Evolutionary conservation across 2,329 filamentous ascomycete species (phyloP).

Genomic region (Colletotrichum sp.): DNA sequence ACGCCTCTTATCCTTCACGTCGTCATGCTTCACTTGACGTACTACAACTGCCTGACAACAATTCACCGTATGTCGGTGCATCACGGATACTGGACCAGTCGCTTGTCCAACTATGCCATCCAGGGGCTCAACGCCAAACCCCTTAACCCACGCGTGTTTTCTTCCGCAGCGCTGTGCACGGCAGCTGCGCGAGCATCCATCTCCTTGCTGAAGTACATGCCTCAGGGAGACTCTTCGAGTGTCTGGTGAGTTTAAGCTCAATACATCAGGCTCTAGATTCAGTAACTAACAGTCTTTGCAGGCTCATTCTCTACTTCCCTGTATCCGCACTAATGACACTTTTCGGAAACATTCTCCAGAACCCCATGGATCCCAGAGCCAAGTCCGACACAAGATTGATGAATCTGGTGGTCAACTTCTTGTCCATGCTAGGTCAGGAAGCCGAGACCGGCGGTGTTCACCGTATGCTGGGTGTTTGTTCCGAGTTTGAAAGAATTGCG

Average conservation of each 20-base stretch:
- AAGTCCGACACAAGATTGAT: constrained; percentile 90
- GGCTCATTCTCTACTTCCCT: constrained; percentile 94
- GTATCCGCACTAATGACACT: constrained; percentile 93
- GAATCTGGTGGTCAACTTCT: constrained; percentile 89
- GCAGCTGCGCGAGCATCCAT: constrained; percentile 93
- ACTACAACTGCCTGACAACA: constrained; percentile 97
- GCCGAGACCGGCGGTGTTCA: constrained; percentile 89
- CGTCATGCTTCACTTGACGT: constrained; percentile 92
- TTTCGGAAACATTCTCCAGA: constrained; percentile 96
- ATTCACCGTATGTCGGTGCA: constrained; percentile 99
- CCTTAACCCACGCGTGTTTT: constrained; percentile 92
- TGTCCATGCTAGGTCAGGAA: constrained; percentile 87
- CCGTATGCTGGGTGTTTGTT: constrained; percentile 90
- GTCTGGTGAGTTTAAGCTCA: constrained; percentile 76
- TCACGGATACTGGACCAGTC: constrained; percentile 97
- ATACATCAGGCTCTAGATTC: not conserved
- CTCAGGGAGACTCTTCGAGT: constrained; percentile 91
- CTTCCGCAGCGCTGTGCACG: constrained; percentile 90
- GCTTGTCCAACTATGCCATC: constrained; percentile 92
- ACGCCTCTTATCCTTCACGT: constrained; percentile 94
- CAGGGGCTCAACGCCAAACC: constrained; percentile 91
- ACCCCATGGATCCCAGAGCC: constrained; percentile 86
- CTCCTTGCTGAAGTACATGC: constrained; percentile 92
- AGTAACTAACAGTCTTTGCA: constrained; percentile 35
- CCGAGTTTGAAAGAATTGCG: constrained; percentile 96